Percentiles rank a stretch among this genome's conserved stretches.
phyloP scores from a whole-genome alignment of 345 rosid genomes.

The Murraya koenigii region DNA sequence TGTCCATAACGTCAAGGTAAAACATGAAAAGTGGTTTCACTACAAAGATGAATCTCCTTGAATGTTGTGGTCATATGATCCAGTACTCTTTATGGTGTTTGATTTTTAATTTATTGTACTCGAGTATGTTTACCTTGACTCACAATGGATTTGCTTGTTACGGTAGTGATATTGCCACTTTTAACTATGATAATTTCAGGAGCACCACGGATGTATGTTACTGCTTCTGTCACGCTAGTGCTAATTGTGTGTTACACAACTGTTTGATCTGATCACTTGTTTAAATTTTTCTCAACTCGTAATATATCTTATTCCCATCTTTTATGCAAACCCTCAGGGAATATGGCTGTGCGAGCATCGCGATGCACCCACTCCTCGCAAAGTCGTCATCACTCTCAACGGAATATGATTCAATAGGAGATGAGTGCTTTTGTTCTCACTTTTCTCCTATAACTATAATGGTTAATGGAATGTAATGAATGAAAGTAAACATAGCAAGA shows the following conservation, averaged over 20 bases:
- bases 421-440: not conserved
- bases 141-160: too few relatives aligned
- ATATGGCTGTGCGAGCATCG: constrained; percentile 98
- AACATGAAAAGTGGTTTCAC: not conserved
- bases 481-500: not conserved
- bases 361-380: constrained; percentile 73
- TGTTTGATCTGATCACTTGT: not conserved
- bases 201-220: not conserved
- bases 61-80: not conserved
- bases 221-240: not conserved
- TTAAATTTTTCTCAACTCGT: not conserved
- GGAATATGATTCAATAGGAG: constrained; percentile 40
- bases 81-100: not conserved
- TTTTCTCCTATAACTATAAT: not conserved
- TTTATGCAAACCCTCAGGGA: constrained; percentile 49
- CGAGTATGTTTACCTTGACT: not conserved
- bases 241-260: not conserved
- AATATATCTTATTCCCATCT: not conserved
- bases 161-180: not conserved
- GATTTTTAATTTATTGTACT: not conserved
- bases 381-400: constrained; percentile 81
- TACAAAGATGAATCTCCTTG: not conserved
- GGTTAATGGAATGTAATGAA: not conserved
- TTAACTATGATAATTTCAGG: not conserved
- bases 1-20: not conserved